These are phyloP conservation scores for Suhomyces chickasaworum DNA, from an alignment of 1,139 yeast species.

Conservation along the genomic window DNA sequence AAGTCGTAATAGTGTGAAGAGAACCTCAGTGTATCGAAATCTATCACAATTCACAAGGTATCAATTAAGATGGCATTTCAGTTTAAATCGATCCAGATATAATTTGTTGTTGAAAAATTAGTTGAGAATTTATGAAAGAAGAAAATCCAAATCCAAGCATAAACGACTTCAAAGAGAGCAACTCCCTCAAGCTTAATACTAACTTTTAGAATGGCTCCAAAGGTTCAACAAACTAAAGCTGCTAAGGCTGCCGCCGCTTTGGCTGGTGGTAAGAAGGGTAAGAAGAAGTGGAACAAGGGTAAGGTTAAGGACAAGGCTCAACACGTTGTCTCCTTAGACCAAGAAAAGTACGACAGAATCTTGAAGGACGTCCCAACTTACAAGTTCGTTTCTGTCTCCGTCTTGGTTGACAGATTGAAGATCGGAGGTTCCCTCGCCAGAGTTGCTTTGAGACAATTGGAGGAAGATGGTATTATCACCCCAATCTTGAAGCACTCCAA, in stretches of 20 bases:
- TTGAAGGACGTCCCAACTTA: slow-evolving; percentile 98
- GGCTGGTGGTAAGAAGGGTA: slow-evolving; percentile 99
- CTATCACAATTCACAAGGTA: too few relatives aligned
- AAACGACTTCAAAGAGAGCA: neutral
- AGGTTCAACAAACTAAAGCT: slow-evolving; percentile 98
- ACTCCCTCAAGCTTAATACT: slow-evolving; percentile 25
- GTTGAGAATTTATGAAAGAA: too few relatives aligned
- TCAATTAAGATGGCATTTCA: too few relatives aligned
- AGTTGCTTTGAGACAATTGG: slow-evolving; percentile 95
- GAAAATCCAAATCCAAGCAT: too few relatives aligned
- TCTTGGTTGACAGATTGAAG: slow-evolving; percentile 98
- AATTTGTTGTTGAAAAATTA: too few relatives aligned
- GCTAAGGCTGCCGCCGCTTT: slow-evolving; percentile 99
- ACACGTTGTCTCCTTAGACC: slow-evolving; percentile 96
- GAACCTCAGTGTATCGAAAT: neutral
- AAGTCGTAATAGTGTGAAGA: neutral
- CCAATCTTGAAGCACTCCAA: slow-evolving; percentile 94
- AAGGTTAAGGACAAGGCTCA: slow-evolving; percentile 99
- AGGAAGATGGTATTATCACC: slow-evolving; percentile 92
- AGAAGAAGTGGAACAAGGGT: slow-evolving; percentile 99
- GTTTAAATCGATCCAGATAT: too few relatives aligned
- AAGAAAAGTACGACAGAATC: slow-evolving; percentile 98
- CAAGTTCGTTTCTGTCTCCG: slow-evolving; percentile 98
- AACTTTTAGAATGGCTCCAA: slow-evolving; percentile 90
- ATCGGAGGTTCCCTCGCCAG: slow-evolving; percentile 99